phyloP scores from a whole-genome alignment of 306 rosid genomes.

The Castanopsis chinensis region DNA sequence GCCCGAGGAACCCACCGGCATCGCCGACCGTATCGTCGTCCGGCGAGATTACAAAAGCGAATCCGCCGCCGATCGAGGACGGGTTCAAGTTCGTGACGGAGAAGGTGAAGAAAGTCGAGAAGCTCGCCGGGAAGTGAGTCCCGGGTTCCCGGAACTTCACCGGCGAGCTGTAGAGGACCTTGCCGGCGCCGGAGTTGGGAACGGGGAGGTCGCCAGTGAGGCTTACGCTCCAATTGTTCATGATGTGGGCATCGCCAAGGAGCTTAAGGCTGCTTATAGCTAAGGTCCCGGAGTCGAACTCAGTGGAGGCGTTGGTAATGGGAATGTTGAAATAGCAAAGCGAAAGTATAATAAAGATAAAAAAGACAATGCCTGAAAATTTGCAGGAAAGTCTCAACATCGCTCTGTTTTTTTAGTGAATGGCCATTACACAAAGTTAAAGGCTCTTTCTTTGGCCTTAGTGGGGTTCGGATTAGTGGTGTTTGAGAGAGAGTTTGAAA shows the following conservation, averaged over 20 bases:
- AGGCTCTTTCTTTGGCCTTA: too few relatives aligned
- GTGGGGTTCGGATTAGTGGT: slow-evolving; percentile 5
- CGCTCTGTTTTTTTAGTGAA: slow-evolving; percentile 19
- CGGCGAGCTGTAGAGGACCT: slow-evolving; percentile 69
- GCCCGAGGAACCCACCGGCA: slow-evolving; percentile 83
- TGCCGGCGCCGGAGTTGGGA: slow-evolving; percentile 81
- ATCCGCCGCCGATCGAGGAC: slow-evolving; percentile 89
- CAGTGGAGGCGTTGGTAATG: slow-evolving; percentile 33
- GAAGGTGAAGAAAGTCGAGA: slow-evolving; percentile 84
- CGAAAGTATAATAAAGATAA: slow-evolving; percentile 4
- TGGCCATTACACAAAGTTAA: slow-evolving; percentile 23
- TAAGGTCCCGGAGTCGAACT: slow-evolving; percentile 80
- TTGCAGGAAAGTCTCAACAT: slow-evolving; percentile 40
- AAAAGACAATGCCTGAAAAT: background rate
- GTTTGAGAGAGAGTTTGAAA: background rate
- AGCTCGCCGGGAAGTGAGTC: slow-evolving; percentile 46
- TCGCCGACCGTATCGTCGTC: slow-evolving; percentile 58
- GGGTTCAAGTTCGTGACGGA: slow-evolving; percentile 77
- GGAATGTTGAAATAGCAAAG: background rate
- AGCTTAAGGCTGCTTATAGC: slow-evolving; percentile 68
- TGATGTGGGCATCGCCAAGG: slow-evolving; percentile 89
- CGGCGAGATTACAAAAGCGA: slow-evolving; percentile 74
- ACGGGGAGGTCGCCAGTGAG: slow-evolving; percentile 95
- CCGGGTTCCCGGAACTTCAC: slow-evolving; percentile 65
- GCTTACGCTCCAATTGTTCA: slow-evolving; percentile 71